phyloP scores from a whole-genome alignment of 345 rosid species.

The Syzygium aqueum region DNA sequence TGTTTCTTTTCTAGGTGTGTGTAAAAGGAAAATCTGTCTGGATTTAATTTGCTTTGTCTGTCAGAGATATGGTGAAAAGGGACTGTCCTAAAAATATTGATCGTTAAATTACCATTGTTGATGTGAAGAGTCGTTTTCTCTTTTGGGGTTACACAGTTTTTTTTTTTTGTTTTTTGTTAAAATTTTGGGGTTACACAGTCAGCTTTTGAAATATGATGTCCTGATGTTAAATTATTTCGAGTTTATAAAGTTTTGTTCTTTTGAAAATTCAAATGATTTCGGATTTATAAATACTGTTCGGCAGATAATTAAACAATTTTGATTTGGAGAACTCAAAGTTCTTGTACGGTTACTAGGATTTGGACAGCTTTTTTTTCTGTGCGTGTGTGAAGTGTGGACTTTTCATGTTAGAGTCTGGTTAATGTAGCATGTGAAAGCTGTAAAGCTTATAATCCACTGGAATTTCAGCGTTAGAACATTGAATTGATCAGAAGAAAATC shows the following conservation, averaged over 20 bases:
- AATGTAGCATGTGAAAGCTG: neutral
- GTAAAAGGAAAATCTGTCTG: neutral
- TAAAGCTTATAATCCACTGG: neutral
- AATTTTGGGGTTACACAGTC: neutral
- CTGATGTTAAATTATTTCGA: neutral
- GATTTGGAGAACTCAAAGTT: neutral
- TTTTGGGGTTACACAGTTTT: neutral
- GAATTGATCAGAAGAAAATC: neutral
- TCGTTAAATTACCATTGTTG: neutral
- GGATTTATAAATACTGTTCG: neutral
- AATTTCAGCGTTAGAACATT: neutral
- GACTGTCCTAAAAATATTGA: neutral
- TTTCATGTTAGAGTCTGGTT: neutral
- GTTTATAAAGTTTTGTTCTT: neutral
- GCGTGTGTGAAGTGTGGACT: neutral
- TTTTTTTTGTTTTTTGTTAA: too few species aligned
- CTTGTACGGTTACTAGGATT: neutral
- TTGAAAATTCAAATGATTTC: neutral
- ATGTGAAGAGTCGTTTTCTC: neutral
- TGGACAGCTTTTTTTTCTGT: neutral
- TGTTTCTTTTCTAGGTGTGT: neutral
- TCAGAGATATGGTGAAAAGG: neutral
- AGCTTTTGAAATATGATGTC: neutral
- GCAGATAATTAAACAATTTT: neutral
- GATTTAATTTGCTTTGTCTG: neutral